A percentile compares a stretch with the other conserved stretches of the same genome.
phyloP scores from a whole-genome alignment of 1,284 basidiomycete genomes.

The Leccinum griseonigrum region DNA sequence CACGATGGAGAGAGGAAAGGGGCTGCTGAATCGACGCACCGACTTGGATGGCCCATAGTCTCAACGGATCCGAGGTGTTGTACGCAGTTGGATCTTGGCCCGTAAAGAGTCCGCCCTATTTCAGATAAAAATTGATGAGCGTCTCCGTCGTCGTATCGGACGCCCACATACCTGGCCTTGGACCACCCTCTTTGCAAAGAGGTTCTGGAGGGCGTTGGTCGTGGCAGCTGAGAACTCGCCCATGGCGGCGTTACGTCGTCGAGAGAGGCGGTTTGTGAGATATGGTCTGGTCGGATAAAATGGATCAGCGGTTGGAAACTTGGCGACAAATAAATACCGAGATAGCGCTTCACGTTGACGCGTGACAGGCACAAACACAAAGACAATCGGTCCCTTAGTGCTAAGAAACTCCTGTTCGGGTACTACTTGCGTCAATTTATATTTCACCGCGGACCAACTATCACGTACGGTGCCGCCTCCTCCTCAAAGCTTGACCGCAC shows the following conservation, averaged over 20 bases:
- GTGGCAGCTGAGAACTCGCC: constrained; percentile 40
- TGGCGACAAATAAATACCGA: not conserved
- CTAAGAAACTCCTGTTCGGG: not conserved
- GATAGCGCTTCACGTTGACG: not conserved
- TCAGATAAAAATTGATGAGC: not conserved
- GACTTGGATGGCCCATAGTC: constrained; percentile 89
- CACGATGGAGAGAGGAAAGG: not conserved
- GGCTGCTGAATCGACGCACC: constrained; percentile 42
- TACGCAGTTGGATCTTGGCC: constrained; percentile 70
- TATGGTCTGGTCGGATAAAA: not conserved
- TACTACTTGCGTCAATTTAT: not conserved
- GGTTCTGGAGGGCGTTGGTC: constrained; percentile 34
- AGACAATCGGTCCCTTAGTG: not conserved
- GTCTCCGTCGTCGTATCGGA: not conserved
- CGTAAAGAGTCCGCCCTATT: constrained; percentile 52
- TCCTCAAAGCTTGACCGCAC: not conserved
- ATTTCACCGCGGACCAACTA: not conserved
- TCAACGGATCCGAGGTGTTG: constrained; percentile 70
- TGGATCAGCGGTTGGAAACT: not conserved
- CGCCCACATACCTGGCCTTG: constrained; percentile 37
- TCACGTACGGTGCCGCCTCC: not conserved
- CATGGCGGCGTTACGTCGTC: constrained; percentile 17
- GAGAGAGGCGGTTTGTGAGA: not conserved
- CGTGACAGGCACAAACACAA: not conserved
- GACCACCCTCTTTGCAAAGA: constrained; percentile 36